A percentile compares a stretch with the other conserved stretches of the same genome.
Evolutionary conservation across 495 filamentous ascomycete genomes (phyloP).

Genomic region (Polyplosphaeria fusca): DNA sequence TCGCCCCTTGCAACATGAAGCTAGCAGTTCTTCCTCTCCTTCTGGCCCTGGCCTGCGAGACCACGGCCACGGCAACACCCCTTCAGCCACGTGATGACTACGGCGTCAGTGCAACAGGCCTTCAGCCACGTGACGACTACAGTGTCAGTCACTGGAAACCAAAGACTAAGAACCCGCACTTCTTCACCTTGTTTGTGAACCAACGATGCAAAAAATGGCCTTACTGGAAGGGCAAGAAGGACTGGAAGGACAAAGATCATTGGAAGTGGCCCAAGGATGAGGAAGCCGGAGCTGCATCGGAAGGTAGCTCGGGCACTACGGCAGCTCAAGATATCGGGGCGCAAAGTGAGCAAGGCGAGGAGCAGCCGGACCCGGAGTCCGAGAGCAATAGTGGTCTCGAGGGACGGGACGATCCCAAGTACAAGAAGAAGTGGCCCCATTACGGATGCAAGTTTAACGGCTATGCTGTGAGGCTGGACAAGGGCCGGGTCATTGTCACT

Average conservation of each 20-base stretch:
- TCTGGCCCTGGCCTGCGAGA: background rate
- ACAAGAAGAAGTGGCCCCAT: background rate
- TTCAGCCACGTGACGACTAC: background rate
- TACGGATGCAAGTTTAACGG: background rate
- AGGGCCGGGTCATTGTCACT: constrained; percentile 3
- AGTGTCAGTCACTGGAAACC: background rate
- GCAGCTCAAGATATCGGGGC: background rate
- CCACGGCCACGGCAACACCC: background rate
- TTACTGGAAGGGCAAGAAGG: background rate
- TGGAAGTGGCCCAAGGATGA: background rate
- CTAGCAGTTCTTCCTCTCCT: background rate
- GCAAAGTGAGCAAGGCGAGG: background rate
- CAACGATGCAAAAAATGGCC: background rate
- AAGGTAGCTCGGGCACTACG: too few relatives aligned
- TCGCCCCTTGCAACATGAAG: background rate
- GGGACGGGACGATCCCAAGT: background rate
- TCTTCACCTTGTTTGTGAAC: constrained; percentile 7
- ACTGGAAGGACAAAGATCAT: background rate
- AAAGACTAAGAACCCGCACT: constrained; percentile 15
- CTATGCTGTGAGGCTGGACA: constrained; percentile 10
- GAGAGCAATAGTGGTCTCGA: background rate
- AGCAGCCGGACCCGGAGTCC: background rate
- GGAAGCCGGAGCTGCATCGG: background rate
- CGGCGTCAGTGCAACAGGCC: background rate
- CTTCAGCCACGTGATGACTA: background rate